Evolutionary conservation across 768 basidiomycete genomes (phyloP).

Genomic region (Collybiopsis confluens): DNA sequence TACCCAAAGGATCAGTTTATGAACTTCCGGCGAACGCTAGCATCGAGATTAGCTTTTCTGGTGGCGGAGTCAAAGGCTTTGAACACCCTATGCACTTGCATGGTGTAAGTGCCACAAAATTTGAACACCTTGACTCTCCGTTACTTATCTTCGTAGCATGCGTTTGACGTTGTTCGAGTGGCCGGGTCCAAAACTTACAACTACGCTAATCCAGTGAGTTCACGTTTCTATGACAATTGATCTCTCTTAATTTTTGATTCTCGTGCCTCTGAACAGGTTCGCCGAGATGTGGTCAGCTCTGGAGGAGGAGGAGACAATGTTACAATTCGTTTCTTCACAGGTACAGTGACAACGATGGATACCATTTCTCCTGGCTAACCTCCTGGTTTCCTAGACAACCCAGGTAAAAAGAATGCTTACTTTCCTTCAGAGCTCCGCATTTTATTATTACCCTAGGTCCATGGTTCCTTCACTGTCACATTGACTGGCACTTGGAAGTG

Average conservation of each 20-base stretch:
- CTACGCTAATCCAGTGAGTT: slow-evolving; percentile 39
- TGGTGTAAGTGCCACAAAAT: no score
- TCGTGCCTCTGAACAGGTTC: slow-evolving; percentile 15
- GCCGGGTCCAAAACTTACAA: slow-evolving; percentile 20
- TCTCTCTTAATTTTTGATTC: no score
- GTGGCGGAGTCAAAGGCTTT: slow-evolving; percentile 6
- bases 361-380: no score
- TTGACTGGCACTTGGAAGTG: slow-evolving; percentile 28
- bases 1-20: slow-evolving; percentile 36
- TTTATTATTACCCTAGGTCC: slow-evolving; percentile 14
- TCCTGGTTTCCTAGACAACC: no score
- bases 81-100: slow-evolving; percentile 48
- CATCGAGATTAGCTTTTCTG: slow-evolving; percentile 36
- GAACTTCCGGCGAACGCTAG: slow-evolving; percentile 34
- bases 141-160: slow-evolving; percentile 16
- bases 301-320: slow-evolving; percentile 24
- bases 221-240: no score
- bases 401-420: no score
- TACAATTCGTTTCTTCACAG: slow-evolving; percentile 13
- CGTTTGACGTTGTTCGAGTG: slow-evolving; percentile 26
- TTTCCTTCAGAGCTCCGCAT: no score
- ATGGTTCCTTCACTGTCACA: slow-evolving; percentile 18
- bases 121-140: not conserved
- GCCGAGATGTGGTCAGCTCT: slow-evolving; percentile 19
- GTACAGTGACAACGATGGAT: no score